Evolutionary conservation across 495 filamentous ascomycete genomes (phyloP), one percentile per base, ranked within the genome.

Genomic region (Neurospora sp.): DNA sequence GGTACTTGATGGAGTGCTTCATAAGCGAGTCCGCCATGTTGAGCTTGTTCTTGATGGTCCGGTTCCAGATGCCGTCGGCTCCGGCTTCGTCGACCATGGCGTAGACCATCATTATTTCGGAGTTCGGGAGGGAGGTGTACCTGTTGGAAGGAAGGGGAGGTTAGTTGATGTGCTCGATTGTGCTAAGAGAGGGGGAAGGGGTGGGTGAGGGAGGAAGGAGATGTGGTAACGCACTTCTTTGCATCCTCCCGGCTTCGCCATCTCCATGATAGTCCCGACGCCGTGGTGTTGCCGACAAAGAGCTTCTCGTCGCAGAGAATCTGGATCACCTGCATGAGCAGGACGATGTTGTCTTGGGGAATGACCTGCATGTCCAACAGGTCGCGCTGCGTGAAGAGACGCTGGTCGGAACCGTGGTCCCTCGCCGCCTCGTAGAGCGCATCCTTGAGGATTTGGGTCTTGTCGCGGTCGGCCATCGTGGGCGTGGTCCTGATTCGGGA

Each of bases 61-160:
- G 90, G 69, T 91, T 89, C 96, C 96, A 99, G 72, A 96, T 92
- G 38, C 95, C 96, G 74, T 94, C 90, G 54, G 86, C 86, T 35
- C 89, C 92, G 35, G 91, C 89, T 70, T 91, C 89, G 77, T 98
- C 94, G 76, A 99, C 94, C 74, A 91, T 88, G 73, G 88, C 87
- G 86, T 95, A 98, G 5, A 98, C 89, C 71, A 96, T 83, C 75
- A 88, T 87, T 78, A 96, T 93, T 74, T 97, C 92, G 38, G 85
- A 80, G 75, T 80, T 82, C 4, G 81, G 88, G 37, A 93, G 87
- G 72, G 84, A 84, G 70, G 89, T 88, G 79, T 92, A 91, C 83
- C 91, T 93, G 75, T 38, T 62, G 0, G 42, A 4, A 12, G 20
- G 12, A 48, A 14, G 41, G 5, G 7, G 18, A 20, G 23, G 31